Percentiles rank a stretch among this genome's conserved stretches.
These are phyloP conservation scores for Mariannaea elegans DNA, from an alignment of 2,329 filamentous ascomycete genomes.

Conservation along the genomic window DNA sequence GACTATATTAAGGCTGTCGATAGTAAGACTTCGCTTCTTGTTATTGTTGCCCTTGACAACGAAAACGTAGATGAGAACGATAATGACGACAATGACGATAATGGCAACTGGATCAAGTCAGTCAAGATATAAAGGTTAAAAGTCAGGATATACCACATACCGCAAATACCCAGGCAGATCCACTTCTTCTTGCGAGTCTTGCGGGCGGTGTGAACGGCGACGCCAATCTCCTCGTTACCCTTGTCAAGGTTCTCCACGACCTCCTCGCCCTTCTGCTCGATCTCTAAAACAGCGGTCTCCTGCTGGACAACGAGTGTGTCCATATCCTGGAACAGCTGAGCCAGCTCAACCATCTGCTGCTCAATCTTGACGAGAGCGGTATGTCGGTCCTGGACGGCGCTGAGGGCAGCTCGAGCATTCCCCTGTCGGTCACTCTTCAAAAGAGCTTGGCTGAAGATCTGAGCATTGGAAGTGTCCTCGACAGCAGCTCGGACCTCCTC, in stretches of 20 bases:
- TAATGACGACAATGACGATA: conserved; percentile 60
- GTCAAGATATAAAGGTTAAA: conserved; percentile 3
- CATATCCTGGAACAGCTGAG: conserved; percentile 89
- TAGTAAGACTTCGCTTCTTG: conserved; percentile 43
- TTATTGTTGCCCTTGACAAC: conserved; percentile 47
- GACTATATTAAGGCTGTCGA: conserved; percentile 35
- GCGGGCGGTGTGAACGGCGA: conserved; percentile 83
- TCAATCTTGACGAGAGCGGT: conserved; percentile 92
- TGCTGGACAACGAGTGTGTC: conserved; percentile 87
- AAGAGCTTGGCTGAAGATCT: conserved; percentile 89
- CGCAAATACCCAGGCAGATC: conserved; percentile 84
- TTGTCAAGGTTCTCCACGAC: conserved; percentile 85
- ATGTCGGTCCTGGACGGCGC: conserved; percentile 84
- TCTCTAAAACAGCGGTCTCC: conserved; percentile 79
- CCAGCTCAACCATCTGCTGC: conserved; percentile 85
- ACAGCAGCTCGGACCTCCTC: conserved; percentile 81
- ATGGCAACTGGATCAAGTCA: conserved; percentile 57
- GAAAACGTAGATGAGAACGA: conserved; percentile 60
- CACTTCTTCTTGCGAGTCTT: conserved; percentile 93
- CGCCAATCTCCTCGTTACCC: conserved; percentile 83
- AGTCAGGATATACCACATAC: conserved; percentile 49
- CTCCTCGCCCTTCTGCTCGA: conserved; percentile 88
- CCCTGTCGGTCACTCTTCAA: conserved; percentile 83
- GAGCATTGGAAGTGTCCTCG: conserved; percentile 74
- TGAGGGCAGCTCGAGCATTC: conserved; percentile 80